Conservation (phyloP, 1,284 basidiomycete species). For the Apiotrichum siamense region DNA sequence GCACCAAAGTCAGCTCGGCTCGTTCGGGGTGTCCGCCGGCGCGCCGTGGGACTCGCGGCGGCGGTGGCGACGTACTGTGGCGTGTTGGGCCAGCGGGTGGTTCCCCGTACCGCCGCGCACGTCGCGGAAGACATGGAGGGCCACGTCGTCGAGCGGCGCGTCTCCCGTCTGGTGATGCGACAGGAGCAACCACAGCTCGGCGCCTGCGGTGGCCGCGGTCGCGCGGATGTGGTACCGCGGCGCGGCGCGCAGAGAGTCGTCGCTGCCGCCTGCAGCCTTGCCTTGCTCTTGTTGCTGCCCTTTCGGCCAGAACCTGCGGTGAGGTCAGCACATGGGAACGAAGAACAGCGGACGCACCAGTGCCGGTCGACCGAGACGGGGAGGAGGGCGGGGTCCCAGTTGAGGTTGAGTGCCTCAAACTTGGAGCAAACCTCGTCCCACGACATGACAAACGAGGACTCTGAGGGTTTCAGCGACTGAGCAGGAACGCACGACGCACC, state of each 20-base stretch:
- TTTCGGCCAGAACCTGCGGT: slow-evolving; percentile 54
- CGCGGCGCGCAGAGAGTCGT: background rate
- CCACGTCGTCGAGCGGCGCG: slow-evolving; percentile 60
- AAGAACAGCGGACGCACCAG: slow-evolving; percentile 52
- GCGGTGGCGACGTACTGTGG: background rate
- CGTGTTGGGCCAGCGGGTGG: slow-evolving; percentile 5
- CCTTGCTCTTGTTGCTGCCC: too few species aligned
- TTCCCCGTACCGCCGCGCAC: slow-evolving; percentile 8
- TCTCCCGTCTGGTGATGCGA: slow-evolving; percentile 64
- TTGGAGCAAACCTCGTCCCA: slow-evolving; percentile 70
- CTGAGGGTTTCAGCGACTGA: background rate
- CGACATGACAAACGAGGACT: slow-evolving; percentile 37
- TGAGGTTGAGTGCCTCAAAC: slow-evolving; percentile 79
- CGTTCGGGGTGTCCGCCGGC: too few species aligned
- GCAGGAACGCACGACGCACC: background rate
- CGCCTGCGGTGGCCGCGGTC: slow-evolving; percentile 3
- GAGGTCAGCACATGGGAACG: background rate
- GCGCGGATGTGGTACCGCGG: slow-evolving; percentile 28
- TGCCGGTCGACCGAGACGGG: slow-evolving; percentile 56
- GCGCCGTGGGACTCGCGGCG: too few species aligned
- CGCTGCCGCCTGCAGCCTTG: background rate
- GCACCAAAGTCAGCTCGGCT: background rate
- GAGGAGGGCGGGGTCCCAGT: slow-evolving; percentile 74
- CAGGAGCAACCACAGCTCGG: slow-evolving; percentile 69
- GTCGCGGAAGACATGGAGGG: slow-evolving; percentile 55